Base-by-base conservation (phyloP, 345 rosid genomes). In the Populus ilicifolia region DNA sequence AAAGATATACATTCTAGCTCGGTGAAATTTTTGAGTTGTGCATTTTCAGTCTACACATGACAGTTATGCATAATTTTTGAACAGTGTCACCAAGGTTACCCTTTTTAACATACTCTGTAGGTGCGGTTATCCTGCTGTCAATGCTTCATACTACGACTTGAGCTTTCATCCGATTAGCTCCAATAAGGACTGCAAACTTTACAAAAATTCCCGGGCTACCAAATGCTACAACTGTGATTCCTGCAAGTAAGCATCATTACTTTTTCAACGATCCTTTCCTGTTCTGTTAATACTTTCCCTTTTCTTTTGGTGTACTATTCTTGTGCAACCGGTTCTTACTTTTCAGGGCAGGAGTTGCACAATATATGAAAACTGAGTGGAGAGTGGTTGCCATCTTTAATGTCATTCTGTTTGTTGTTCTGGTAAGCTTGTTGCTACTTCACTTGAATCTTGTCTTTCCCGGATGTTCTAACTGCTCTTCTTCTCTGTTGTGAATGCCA, bases 331-430 rank as follows among this genome's bases (percentile, higher is more conserved):
- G 70, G 5, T 73, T 29, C 67, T 70, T 41, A 39, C 68, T 52
- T 62, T 48, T 38, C 80, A 95, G 99, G 89, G 99, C 98, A 20
- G 99, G 98, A 79, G 99, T 95, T 67, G 99, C 99, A 70, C 96
- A 95, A 73, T 93, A 90, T 87, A 91, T 93, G 98, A 93, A 91
- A 86, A 91, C 83, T 3, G 97, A 90, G 81, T 95, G 99, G 98
- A 78, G 97, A 77, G 88, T 91, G 67, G 96, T 95, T 33, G 99
- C 99, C 12, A 87, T 91, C 80, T 91, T 91, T 81, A 90, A 95
- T 71, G 85, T 89, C 76, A 77, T 89, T 72, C 76, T 95, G 30
- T 94, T 94, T 67, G 85, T 85, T 44, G 84, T 91, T 74, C 82
- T 94, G 94, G 97, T 94, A 90, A 87, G 92, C 75, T 20, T 36